Conservation (phyloP, 495 filamentous ascomycete genomes). For the Lindgomyces ingoldianus region DNA sequence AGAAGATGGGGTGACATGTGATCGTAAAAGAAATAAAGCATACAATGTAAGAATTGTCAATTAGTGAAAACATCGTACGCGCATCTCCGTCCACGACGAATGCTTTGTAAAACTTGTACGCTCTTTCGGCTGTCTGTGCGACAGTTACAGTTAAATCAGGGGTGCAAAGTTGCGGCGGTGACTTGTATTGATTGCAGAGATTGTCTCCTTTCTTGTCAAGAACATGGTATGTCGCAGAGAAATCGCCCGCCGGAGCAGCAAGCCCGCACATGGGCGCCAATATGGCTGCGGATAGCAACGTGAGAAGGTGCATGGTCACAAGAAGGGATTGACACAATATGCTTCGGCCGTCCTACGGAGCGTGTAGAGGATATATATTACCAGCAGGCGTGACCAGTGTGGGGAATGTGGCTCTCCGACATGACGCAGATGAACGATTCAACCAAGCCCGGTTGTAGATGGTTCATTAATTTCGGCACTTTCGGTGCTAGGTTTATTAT, state of each 20-base stretch:
- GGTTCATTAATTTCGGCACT: neutral
- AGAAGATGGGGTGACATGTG: no score
- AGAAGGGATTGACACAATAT: no score
- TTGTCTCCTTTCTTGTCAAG: slow-evolving; percentile 9
- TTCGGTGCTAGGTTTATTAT: no score
- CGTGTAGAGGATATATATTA: neutral
- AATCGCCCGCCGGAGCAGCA: slow-evolving; percentile 16
- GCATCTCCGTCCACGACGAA: slow-evolving; percentile 27
- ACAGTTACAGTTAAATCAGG: slow-evolving; percentile 16
- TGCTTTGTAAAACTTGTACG: slow-evolving; percentile 29
- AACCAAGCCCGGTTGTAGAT: neutral
- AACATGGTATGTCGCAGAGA: no score
- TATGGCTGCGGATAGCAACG: neutral
- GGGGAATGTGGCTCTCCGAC: neutral
- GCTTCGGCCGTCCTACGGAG: neutral
- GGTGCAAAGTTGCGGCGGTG: slow-evolving; percentile 24
- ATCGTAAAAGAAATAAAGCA: neutral
- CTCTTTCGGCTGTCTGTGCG: slow-evolving; percentile 12
- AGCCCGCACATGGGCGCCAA: slow-evolving; percentile 15
- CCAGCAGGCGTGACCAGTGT: neutral
- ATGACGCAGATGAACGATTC: neutral
- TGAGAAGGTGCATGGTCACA: neutral
- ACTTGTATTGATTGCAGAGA: slow-evolving; percentile 26
- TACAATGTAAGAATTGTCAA: slow-evolving; percentile 23
- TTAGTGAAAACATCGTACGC: slow-evolving; percentile 27